phyloP scores from a whole-genome alignment of 352 stramenopile species.

The Nothophytophthora sp. region DNA sequence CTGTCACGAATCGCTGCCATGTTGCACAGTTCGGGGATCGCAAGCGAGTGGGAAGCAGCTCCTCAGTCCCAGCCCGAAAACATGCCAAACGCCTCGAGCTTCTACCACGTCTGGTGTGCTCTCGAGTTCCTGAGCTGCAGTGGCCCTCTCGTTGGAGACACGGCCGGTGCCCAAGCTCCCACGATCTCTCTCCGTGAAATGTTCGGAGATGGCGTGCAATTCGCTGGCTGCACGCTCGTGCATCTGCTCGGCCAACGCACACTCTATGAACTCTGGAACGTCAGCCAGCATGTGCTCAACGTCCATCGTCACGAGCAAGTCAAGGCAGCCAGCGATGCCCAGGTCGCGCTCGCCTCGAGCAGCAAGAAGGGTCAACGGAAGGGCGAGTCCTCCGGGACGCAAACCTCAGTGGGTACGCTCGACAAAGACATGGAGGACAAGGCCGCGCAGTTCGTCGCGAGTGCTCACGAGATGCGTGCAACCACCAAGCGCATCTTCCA shows the following conservation, averaged over 20 bases:
- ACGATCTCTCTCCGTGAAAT: conserved; percentile 26
- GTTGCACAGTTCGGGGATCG: conserved; percentile 34
- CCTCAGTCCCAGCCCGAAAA: conserved; percentile 40
- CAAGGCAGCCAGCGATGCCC: conserved; percentile 13
- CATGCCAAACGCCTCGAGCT: conserved; percentile 43
- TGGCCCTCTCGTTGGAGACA: conserved; percentile 9
- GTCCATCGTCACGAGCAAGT: conserved; percentile 34
- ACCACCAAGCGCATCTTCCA: conserved; percentile 41
- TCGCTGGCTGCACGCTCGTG: conserved; percentile 58
- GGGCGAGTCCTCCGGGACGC: conserved; percentile 2
- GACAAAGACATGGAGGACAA: conserved; percentile 54
- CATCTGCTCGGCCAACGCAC: conserved; percentile 56
- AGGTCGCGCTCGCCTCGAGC: conserved; percentile 8
- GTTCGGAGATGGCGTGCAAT: conserved; percentile 62
- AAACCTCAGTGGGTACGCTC: conserved; percentile 32
- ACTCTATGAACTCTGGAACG: conserved; percentile 64
- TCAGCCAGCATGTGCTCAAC: conserved; percentile 56
- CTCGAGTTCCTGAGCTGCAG: conserved; percentile 66
- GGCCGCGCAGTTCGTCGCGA: conserved; percentile 34
- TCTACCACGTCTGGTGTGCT: conserved; percentile 66
- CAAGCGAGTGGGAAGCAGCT: conserved; percentile 36
- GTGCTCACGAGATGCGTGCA: conserved; percentile 38
- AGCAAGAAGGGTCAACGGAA: conserved; percentile 22
- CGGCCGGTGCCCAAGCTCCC: neutral
- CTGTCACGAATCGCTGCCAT: conserved; percentile 31